Evolutionary conservation across 129 eudicot species (phyloP).

Genomic region (Helianthus annuus): DNA sequence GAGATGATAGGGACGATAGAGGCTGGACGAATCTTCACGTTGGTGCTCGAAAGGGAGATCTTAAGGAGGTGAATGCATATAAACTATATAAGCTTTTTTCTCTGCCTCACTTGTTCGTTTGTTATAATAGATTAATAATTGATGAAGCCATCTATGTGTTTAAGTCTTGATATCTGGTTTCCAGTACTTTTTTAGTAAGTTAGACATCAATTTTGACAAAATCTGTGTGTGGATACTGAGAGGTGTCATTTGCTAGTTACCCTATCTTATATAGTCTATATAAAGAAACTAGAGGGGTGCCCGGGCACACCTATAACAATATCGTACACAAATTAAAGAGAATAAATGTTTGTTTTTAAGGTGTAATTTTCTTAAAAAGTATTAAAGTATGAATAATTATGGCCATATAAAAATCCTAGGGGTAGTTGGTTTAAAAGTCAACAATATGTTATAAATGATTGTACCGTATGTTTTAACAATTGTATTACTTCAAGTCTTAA

Average conservation of each 20-base stretch:
- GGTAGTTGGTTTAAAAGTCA: too few species aligned
- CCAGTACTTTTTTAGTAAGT: background rate
- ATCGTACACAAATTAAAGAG: too few species aligned
- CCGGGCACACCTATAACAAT: too few species aligned
- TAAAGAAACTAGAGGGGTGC: too few species aligned
- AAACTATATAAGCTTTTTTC: background rate
- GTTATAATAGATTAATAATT: background rate
- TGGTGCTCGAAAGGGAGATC: slow-evolving; percentile 72
- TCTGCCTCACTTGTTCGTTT: background rate
- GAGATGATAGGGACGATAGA: slow-evolving; percentile 47
- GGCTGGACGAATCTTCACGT: slow-evolving; percentile 92
- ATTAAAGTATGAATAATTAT: too few species aligned
- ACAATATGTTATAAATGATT: too few species aligned
- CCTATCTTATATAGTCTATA: too few species aligned
- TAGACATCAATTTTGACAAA: background rate
- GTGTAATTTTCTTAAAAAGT: too few species aligned
- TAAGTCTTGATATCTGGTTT: background rate
- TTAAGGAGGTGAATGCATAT: slow-evolving; percentile 48
- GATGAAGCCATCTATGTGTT: background rate
- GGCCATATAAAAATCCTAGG: too few species aligned
- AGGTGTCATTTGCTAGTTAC: background rate
- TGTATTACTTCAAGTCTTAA: too few species aligned
- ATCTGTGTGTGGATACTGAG: background rate
- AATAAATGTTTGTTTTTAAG: too few species aligned
- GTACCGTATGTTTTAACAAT: too few species aligned